Base-by-base conservation (phyloP, 2,329 filamentous ascomycete genomes). In the Pseudofabraea citricarpa region DNA sequence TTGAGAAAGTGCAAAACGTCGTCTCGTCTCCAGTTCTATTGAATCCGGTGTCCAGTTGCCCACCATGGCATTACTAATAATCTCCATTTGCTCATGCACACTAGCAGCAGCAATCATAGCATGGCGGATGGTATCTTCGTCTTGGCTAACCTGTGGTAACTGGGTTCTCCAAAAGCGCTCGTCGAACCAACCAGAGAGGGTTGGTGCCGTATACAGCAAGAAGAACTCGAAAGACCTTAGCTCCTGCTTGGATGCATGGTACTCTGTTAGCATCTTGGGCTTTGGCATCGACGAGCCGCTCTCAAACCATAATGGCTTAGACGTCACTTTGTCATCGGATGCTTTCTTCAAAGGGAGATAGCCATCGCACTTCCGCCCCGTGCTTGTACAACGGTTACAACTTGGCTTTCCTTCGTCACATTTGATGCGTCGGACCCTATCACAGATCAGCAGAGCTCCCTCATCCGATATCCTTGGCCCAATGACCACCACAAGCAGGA, bases 131-230 rank as follows among this genome's bases (percentile, higher is more conserved):
- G 58, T 43, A 1, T 56, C 44, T 39, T 67, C 47, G 8, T 53
- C 59, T 41, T 59, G 35, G 44, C 56, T 63, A 39, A 65, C 58
- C 49, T 61, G 55, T 1, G 68, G 59, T 5, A 67, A 45, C 44
- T 66, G 51, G 10, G 45, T 54, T 4, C 64, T 64, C 46, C 68
- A 66, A 35, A 60, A 48, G 6, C 55, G 52, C 27, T 61, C 67
- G 46, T 43, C 53, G 1, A 68, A 43, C 5, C 59, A 53, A n/a
- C 67, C 62, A 13, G 60, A 49, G 33, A 67, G 60, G 13, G 66
- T 58, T 19, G 63, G 65, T n/a, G 67, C 67, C 27, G 59, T 66
- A 70, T 54, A 19, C 65, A 64, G 48, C 70, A 71, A 7, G 75
- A 75, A 74, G 61, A 67, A 73, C n/a, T 68, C 63, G 12, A 71